These are phyloP conservation scores for Porcisia hertigi DNA, from an alignment of 208 protist species.

Conservation along the genomic window DNA sequence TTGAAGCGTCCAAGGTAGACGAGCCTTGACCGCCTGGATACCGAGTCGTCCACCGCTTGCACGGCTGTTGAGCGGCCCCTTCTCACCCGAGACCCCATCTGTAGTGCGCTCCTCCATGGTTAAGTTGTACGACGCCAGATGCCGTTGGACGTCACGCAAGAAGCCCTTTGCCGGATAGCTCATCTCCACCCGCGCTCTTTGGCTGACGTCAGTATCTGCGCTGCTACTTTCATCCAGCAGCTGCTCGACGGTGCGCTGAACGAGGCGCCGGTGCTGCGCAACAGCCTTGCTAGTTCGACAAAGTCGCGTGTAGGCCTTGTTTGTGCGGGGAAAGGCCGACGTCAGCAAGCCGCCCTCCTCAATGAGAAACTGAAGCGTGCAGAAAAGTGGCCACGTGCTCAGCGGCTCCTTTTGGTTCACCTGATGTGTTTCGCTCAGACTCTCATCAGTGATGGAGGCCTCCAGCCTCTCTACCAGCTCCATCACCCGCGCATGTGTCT, in stretches of 20 bases:
- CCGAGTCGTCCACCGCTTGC: conserved; percentile 57
- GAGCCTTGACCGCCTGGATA: conserved; percentile 59
- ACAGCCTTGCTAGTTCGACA: conserved; percentile 30
- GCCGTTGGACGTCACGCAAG: conserved; percentile 57
- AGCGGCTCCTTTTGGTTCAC: conserved; percentile 18
- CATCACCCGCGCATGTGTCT: conserved; percentile 51
- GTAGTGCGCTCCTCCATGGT: conserved; percentile 35
- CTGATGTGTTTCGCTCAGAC: not conserved
- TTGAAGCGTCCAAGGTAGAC: conserved; percentile 70
- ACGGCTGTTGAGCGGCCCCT: conserved; percentile 43
- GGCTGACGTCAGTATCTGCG: not conserved
- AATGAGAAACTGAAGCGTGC: conserved; percentile 63
- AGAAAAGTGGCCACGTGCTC: conserved; percentile 74
- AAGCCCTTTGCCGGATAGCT: conserved; percentile 45
- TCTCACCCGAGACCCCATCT: conserved; percentile 41
- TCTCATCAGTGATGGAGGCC: conserved; percentile 35
- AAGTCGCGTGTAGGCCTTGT: conserved; percentile 37
- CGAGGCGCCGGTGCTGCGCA: conserved; percentile 50
- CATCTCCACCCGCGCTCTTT: conserved; percentile 3
- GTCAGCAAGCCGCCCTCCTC: conserved; percentile 66
- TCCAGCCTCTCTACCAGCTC: conserved; percentile 60
- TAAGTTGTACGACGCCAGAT: conserved; percentile 45
- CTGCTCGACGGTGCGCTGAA: conserved; percentile 43
- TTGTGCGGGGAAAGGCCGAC: conserved; percentile 60
- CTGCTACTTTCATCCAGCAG: not conserved